Conservation (phyloP, 2,329 filamentous ascomycete genomes). For the Raffaelea deltoideospora region DNA sequence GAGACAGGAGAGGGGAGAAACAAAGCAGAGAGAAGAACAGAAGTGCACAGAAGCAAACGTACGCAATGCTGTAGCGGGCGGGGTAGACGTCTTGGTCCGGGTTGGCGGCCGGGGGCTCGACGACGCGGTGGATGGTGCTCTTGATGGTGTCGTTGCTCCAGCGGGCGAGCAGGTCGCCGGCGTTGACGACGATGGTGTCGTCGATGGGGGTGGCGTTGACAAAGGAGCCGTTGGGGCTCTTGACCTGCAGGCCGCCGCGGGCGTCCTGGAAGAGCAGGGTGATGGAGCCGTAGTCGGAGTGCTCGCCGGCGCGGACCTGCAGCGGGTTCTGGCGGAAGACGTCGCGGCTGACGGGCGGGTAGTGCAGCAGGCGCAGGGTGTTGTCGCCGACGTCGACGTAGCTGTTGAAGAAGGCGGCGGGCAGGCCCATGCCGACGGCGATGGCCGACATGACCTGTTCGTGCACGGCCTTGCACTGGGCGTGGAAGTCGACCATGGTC, state of each 20-base stretch:
- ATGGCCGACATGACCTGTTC: conserved; percentile 71
- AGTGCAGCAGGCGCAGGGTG: conserved; percentile 60
- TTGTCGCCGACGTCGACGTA: conserved; percentile 59
- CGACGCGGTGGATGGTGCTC: conserved; percentile 78
- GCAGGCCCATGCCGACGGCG: conserved; percentile 63
- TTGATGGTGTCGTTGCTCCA: conserved; percentile 90
- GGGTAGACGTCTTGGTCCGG: conserved; percentile 44
- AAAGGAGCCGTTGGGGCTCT: conserved; percentile 60
- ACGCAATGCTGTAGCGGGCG: conserved; percentile 74
- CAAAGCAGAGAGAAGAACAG: too few relatives aligned
- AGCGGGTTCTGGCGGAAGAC: conserved; percentile 52
- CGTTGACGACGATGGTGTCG: conserved; percentile 75
- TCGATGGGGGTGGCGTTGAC: conserved; percentile 72
- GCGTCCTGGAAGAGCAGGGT: conserved; percentile 48
- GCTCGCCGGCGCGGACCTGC: conserved; percentile 63
- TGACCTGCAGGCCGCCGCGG: conserved; percentile 40
- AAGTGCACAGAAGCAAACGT: conserved; percentile 14
- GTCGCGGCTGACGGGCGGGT: conserved; percentile 50
- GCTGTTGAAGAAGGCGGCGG: conserved; percentile 58
- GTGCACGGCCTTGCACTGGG: conserved; percentile 60
- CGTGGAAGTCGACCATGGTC: conserved; percentile 46
- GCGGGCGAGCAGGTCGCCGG: conserved; percentile 68
- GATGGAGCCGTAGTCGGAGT: conserved; percentile 52
- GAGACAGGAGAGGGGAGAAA: not conserved
- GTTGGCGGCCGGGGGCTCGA: conserved; percentile 54